Evolutionary conservation across 1,284 basidiomycete species (phyloP).

Genomic region (Meripilus lineatus): DNA sequence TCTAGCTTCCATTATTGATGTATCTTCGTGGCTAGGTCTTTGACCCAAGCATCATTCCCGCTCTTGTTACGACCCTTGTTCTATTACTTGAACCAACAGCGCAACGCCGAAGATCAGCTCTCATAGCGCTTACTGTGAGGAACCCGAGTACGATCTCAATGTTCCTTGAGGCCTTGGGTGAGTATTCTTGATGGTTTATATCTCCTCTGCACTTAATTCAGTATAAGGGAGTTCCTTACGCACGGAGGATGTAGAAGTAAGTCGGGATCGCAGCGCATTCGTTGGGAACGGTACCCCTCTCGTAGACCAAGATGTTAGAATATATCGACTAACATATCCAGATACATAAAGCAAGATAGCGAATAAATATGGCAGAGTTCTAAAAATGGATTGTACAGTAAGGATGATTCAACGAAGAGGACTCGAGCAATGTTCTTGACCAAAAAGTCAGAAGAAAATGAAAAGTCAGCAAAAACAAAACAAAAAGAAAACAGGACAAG

Average conservation of each 20-base stretch:
- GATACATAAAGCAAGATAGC: too few relatives aligned
- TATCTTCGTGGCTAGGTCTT: slow-evolving; percentile 48
- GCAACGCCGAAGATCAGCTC: slow-evolving; percentile 27
- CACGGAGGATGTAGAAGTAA: too few relatives aligned
- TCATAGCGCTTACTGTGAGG: slow-evolving; percentile 57
- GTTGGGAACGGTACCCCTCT: too few relatives aligned
- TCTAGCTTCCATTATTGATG: not conserved
- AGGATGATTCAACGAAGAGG: too few relatives aligned
- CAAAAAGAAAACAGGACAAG: not conserved
- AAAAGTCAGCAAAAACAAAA: not conserved
- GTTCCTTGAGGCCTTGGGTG: slow-evolving; percentile 37
- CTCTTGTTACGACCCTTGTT: slow-evolving; percentile 47
- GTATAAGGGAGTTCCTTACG: too few relatives aligned
- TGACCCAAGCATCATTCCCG: slow-evolving; percentile 56
- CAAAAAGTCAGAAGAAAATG: too few relatives aligned
- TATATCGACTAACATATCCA: too few relatives aligned
- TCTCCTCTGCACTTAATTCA: not conserved
- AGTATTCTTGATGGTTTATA: slow-evolving; percentile 35
- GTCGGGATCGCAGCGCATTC: too few relatives aligned
- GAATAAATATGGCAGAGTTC: too few relatives aligned
- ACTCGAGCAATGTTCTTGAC: too few relatives aligned
- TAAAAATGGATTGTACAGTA: too few relatives aligned
- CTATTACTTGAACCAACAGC: slow-evolving; percentile 36
- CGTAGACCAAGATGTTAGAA: too few relatives aligned
- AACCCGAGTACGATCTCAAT: slow-evolving; percentile 37